Percentiles rank a stretch among this genome's conserved stretches.
These are phyloP conservation scores for Geoglossum cookeanum DNA, from an alignment of 2,329 filamentous ascomycete species.

Conservation along the genomic window DNA sequence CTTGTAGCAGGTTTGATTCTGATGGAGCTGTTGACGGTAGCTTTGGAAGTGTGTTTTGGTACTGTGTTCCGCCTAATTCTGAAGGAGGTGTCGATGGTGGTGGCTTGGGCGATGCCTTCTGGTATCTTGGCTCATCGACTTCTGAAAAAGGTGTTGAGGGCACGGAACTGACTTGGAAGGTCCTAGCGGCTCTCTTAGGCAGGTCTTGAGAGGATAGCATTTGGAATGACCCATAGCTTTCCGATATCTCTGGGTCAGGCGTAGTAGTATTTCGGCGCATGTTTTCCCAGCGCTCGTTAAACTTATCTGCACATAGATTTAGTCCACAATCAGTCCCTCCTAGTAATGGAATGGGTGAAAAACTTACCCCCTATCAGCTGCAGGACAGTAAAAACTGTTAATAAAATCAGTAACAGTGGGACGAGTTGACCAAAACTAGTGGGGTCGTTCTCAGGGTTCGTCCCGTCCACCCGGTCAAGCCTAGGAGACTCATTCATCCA, in stretches of 20 bases:
- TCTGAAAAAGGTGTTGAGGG: background rate
- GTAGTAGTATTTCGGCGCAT: background rate
- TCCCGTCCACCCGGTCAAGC: background rate
- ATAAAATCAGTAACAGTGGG: conserved; percentile 10
- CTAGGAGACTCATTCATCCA: background rate
- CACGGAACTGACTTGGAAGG: background rate
- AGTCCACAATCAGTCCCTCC: background rate
- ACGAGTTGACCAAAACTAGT: conserved; percentile 12
- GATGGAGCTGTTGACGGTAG: too few species aligned
- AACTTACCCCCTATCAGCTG: background rate
- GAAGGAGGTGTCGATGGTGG: too few species aligned
- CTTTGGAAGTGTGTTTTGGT: too few species aligned
- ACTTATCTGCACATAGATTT: background rate
- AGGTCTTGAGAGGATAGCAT: background rate
- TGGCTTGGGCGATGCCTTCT: too few species aligned
- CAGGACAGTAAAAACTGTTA: background rate
- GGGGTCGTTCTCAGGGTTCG: background rate
- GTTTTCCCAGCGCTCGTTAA: background rate
- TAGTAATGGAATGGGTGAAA: background rate
- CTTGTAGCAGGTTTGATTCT: too few species aligned
- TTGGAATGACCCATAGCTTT: background rate
- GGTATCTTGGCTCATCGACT: too few species aligned
- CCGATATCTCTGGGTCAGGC: background rate
- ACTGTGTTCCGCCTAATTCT: too few species aligned
- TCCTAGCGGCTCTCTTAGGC: background rate